Conservation (phyloP, 1,284 basidiomycete genomes). For the Cystobasidiaceae sp. region DNA sequence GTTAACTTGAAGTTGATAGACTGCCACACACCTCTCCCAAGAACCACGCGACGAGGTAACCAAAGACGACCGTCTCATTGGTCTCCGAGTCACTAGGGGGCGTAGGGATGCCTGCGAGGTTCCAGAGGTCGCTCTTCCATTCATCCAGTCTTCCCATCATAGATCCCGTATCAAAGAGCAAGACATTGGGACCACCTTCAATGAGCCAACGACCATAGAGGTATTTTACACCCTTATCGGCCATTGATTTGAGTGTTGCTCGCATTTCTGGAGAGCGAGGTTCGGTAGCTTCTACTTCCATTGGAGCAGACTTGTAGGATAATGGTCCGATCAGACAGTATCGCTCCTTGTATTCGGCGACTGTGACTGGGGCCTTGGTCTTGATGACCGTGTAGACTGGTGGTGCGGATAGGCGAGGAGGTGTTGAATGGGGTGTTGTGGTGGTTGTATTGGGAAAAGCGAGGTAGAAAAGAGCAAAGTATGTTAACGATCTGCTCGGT, state of each 20-base stretch:
- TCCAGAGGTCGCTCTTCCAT: conserved; percentile 98
- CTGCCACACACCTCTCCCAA: conserved; percentile 77
- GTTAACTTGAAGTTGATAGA: not conserved
- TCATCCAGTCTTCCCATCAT: conserved; percentile 84
- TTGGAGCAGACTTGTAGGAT: conserved; percentile 93
- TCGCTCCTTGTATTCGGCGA: conserved; percentile 70
- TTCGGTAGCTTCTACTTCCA: conserved; percentile 94
- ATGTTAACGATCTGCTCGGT: no score
- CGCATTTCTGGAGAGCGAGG: conserved; percentile 58
- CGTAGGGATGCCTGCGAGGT: conserved; percentile 90
- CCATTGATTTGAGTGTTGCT: conserved; percentile 68
- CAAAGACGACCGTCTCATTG: conserved; percentile 97
- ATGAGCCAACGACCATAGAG: conserved; percentile 97
- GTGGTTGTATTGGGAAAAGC: not conserved
- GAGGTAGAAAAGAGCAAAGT: not conserved
- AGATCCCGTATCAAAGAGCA: conserved; percentile 91
- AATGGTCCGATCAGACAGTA: conserved; percentile 91
- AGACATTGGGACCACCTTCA: conserved; percentile 86
- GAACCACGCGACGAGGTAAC: conserved; percentile 99
- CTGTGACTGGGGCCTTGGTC: conserved; percentile 95
- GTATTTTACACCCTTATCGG: conserved; percentile 79
- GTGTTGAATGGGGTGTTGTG: not conserved
- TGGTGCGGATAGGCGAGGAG: not conserved
- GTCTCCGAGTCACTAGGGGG: conserved; percentile 95
- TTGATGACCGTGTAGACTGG: conserved; percentile 33